Percentiles rank a stretch among this genome's conserved stretches.
Evolutionary conservation across 2,329 filamentous ascomycete genomes (phyloP).

Genomic region (Aspergillus versicolor): DNA sequence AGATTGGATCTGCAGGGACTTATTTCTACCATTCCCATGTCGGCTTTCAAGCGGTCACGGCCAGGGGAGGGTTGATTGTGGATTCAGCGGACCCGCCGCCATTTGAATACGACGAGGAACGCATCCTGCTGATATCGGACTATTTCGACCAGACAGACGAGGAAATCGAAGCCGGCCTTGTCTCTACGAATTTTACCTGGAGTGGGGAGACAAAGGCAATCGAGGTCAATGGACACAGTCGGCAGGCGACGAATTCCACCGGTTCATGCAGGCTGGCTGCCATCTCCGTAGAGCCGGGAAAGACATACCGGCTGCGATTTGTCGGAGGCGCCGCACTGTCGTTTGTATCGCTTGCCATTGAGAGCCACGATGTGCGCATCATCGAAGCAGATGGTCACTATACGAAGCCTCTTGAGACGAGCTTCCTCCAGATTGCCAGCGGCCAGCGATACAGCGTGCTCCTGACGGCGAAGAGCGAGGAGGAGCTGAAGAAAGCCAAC

Average conservation of each 20-base stretch:
- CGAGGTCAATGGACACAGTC: slow-evolving; percentile 58
- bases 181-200: slow-evolving; percentile 54
- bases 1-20: slow-evolving; percentile 56
- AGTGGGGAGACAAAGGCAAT: slow-evolving; percentile 59
- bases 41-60: slow-evolving; percentile 61
- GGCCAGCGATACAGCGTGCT: slow-evolving; percentile 64
- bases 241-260: slow-evolving; percentile 37
- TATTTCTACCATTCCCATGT: slow-evolving; percentile 71
- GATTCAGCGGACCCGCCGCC: slow-evolving; percentile 50
- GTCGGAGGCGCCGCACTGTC: slow-evolving; percentile 59
- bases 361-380: slow-evolving; percentile 57
- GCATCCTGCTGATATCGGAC: slow-evolving; percentile 56
- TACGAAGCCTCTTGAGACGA: not conserved
- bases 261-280: slow-evolving; percentile 46
- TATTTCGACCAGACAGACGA: slow-evolving; percentile 57
- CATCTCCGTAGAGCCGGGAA: slow-evolving; percentile 60
- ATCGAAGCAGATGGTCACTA: slow-evolving; percentile 37
- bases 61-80: slow-evolving; percentile 60
- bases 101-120: slow-evolving; percentile 63
- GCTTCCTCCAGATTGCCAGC: slow-evolving; percentile 54
- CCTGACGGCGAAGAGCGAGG: slow-evolving; percentile 50
- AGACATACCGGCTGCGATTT: slow-evolving; percentile 62
- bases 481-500: slow-evolving; percentile 24
- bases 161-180: slow-evolving; percentile 52
- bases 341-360: slow-evolving; percentile 55